Base-by-base conservation (phyloP, 306 rosid species). In the Medicago arabica region DNA sequence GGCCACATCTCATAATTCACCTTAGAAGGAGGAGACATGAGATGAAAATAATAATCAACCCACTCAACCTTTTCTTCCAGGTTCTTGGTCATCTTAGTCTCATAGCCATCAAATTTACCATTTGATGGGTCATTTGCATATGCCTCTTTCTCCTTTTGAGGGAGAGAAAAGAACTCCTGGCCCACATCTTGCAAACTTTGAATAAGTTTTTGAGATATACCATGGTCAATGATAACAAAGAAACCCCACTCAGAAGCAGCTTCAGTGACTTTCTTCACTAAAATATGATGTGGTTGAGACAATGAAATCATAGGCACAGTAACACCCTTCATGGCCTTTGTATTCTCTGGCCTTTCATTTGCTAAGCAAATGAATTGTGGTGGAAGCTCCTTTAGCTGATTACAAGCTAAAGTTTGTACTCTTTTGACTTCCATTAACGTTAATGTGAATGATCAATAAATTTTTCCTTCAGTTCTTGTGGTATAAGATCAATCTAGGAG, bases 1-100 rank as follows among this genome's bases (percentile, higher is more conserved):
- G 89, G 90, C 94, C 97, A 89, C 4, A 44, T 7, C n/a, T 72
- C 65, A 58, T 69, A 40, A 21, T 89, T 78, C 10, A 82, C 87
- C 77, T 76, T 86, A 2, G 88, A 73, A 59, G 87, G 81, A 73
- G 94, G 94, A 62, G 81, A 41, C 69, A 78, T 81, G n/a, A 84
- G 2, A 19, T 89, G 97, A 53, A 85, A 89, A 75, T 65, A 89
- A 38, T 91, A 91, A 64, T 91, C 92, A 2, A 91, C 47, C 94
- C 92, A 91, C 74, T 91, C 97, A 6, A 87, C 10, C 66, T 87
- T 91, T 15, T 87, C 80, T 5, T 91, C 86, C 0, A 55, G 67
- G 50, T 84, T 89, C 59, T 86, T 89, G 3, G 88, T 78, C 89
- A 91, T 89, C 72, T 78, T 91, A 3, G 94, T 87, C 8, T 94